These are phyloP conservation scores for Schizosaccharomyces japonicus DNA, from an alignment of 805 yeast species.

Conservation along the genomic window DNA sequence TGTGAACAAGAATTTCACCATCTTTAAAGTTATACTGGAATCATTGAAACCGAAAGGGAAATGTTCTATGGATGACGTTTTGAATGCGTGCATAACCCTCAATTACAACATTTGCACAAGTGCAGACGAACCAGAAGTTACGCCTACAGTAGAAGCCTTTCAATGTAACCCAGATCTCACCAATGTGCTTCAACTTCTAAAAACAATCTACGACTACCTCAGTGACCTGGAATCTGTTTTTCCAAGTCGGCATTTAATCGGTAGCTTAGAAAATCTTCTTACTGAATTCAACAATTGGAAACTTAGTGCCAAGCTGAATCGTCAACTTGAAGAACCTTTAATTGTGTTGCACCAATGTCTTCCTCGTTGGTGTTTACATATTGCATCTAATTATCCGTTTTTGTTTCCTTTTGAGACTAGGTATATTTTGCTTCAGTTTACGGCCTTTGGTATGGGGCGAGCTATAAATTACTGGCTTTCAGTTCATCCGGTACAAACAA, in stretches of 20 bases:
- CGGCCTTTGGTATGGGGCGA: constrained; percentile 78
- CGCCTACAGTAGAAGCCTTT: no score
- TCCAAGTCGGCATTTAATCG: background rate
- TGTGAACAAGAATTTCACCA: no score
- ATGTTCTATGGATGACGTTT: no score
- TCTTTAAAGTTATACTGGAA: no score
- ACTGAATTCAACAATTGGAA: constrained; percentile 44
- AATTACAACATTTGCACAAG: no score
- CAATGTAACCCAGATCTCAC: no score
- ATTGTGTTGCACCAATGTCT: constrained; percentile 66
- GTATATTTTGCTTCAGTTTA: constrained; percentile 51
- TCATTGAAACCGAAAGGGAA: no score
- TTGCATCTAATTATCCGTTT: constrained; percentile 58
- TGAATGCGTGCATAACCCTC: no score
- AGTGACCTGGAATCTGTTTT: background rate
- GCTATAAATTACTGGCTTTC: constrained; percentile 53
- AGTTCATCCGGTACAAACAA: background rate
- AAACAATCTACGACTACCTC: no score
- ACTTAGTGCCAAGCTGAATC: constrained; percentile 58
- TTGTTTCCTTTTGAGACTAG: constrained; percentile 67
- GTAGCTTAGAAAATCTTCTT: background rate
- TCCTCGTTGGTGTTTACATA: constrained; percentile 60
- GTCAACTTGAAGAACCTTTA: constrained; percentile 75
- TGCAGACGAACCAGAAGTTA: no score
- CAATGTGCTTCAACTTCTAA: no score